Percentiles rank a stretch among this genome's conserved stretches.
Evolutionary conservation across 345 rosid species (phyloP).

Genomic region (Hypericum perforatum): DNA sequence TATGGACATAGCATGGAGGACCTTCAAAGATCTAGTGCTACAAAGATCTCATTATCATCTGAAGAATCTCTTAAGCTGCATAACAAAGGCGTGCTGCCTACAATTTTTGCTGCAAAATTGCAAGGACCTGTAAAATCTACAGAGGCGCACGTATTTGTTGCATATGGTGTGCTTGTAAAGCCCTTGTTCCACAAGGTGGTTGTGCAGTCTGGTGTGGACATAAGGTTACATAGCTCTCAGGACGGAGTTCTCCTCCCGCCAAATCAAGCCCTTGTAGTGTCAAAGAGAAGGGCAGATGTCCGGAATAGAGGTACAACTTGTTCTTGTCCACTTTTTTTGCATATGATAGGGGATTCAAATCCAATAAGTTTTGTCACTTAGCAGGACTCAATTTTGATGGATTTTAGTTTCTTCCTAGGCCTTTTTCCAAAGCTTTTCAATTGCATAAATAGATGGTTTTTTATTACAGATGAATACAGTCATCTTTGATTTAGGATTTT

Average conservation of each 20-base stretch:
- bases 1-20: conserved; percentile 54
- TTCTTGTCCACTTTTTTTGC: neutral
- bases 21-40: conserved; percentile 46
- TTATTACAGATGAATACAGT: neutral
- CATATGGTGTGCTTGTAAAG: conserved; percentile 68
- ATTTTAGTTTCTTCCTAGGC: no score
- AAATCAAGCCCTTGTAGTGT: conserved; percentile 36
- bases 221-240: conserved; percentile 49
- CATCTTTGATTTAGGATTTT: neutral
- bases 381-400: no score
- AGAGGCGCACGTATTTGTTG: conserved; percentile 52
- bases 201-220: conserved; percentile 50
- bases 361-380: no score
- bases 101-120: conserved; percentile 74
- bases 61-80: conserved; percentile 33
- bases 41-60: conserved; percentile 49
- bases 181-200: conserved; percentile 73
- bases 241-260: conserved; percentile 68
- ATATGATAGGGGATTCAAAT: neutral
- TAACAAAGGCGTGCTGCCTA: conserved; percentile 37
- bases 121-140: conserved; percentile 50
- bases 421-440: no score
- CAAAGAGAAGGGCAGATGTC: conserved; percentile 38
- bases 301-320: conserved; percentile 45
- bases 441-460: no score